These are phyloP conservation scores for Brassica carinata DNA, from an alignment of 345 rosid genomes.

Conservation along the genomic window DNA sequence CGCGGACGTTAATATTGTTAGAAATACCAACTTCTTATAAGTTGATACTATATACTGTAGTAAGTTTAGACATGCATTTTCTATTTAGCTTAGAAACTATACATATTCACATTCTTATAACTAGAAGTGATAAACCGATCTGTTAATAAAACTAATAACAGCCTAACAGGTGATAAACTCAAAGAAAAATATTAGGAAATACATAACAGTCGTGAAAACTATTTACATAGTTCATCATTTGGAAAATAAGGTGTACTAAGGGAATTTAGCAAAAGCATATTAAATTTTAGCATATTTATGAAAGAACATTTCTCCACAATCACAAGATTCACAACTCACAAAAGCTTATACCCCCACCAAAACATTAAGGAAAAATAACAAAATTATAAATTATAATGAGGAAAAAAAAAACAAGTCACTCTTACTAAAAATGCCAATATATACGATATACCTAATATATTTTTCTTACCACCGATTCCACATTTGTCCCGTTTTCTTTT, in stretches of 20 bases:
- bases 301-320: conserved; percentile 11
- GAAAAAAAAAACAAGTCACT: background rate
- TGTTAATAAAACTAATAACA: no score
- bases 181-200: background rate
- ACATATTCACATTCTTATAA: no score
- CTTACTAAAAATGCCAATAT: conserved; percentile 30
- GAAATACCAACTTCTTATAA: no score
- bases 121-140: no score
- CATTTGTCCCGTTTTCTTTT: conserved; percentile 5
- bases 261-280: background rate
- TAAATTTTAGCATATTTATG: background rate
- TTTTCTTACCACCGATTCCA: conserved; percentile 13
- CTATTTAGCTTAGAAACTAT: no score
- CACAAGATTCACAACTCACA: conserved; percentile 20
- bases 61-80: no score
- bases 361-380: background rate
- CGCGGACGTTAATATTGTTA: no score
- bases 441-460: background rate
- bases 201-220: background rate
- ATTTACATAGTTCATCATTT: background rate
- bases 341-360: background rate
- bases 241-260: no score
- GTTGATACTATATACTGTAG: no score
- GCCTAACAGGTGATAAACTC: background rate
- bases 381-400: background rate